These are phyloP conservation scores for Aspergillus niger DNA, from an alignment of 2,329 filamentous ascomycete genomes.

Conservation along the genomic window DNA sequence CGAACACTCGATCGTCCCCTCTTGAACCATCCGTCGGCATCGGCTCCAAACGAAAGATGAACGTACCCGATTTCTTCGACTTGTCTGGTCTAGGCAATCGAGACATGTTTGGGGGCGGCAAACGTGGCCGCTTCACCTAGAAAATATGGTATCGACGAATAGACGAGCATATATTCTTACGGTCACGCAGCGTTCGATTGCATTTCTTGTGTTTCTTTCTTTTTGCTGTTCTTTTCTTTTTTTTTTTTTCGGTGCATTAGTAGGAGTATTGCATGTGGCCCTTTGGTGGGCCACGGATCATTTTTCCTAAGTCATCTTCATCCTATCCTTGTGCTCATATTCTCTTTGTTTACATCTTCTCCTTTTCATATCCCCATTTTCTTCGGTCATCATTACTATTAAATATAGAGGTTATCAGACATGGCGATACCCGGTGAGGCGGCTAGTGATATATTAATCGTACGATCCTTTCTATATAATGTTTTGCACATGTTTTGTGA, in stretches of 20 bases:
- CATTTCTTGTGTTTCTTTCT: conserved; percentile 26
- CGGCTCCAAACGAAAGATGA: conserved; percentile 52
- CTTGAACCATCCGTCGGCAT: conserved; percentile 43
- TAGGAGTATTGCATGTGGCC: conserved; percentile 35
- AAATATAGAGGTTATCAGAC: conserved; percentile 38
- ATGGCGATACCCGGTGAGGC: conserved; percentile 40
- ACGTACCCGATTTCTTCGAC: conserved; percentile 54
- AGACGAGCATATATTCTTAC: conserved; percentile 38
- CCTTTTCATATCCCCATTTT: conserved; percentile 13
- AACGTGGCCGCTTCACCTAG: conserved; percentile 50
- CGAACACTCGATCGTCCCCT: conserved; percentile 39
- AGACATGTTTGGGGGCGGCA: conserved; percentile 49
- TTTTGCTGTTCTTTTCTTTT: conserved; percentile 25
- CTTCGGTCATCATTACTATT: conserved; percentile 23
- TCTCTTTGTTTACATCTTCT: conserved; percentile 14
- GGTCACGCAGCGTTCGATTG: conserved; percentile 35
- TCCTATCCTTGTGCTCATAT: conserved; percentile 12
- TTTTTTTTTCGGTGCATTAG: conserved; percentile 34
- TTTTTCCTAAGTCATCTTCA: conserved; percentile 18
- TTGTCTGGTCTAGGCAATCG: conserved; percentile 48
- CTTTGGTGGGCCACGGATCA: conserved; percentile 18
- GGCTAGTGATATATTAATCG: conserved; percentile 27
- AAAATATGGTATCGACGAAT: conserved; percentile 33
- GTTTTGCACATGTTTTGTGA: conserved; percentile 13
- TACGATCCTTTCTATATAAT: conserved; percentile 11